Evolutionary conservation across 2,329 filamentous ascomycete genomes (phyloP).

Genomic region (Aspergillus pseudonomiae): DNA sequence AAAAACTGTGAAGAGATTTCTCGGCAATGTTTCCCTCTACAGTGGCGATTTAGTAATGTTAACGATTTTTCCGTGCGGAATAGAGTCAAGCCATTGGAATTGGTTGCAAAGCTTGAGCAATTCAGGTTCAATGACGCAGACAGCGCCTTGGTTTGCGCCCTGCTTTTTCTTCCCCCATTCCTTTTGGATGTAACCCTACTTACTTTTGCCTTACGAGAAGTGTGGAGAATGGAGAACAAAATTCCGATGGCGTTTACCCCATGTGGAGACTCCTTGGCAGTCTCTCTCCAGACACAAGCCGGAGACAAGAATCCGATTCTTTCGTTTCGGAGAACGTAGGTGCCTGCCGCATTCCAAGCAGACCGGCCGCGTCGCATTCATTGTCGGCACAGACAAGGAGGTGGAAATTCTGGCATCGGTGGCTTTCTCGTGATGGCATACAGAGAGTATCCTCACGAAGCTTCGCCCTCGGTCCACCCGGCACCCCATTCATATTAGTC

Average conservation of each 20-base stretch:
- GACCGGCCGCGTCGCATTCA: neutral
- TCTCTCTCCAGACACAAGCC: neutral
- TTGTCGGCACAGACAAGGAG: no score
- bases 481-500: slow-evolving; percentile 3
- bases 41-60: neutral
- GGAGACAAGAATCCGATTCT: no score
- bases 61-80: neutral
- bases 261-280: neutral
- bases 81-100: neutral
- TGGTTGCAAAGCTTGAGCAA: neutral
- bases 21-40: neutral
- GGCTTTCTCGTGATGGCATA: neutral
- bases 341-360: neutral
- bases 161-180: neutral
- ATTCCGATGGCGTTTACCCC: neutral
- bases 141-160: neutral
- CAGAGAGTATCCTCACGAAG: neutral
- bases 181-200: neutral
- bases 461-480: neutral
- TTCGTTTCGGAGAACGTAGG: neutral
- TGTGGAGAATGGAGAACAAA: neutral
- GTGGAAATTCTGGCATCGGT: neutral
- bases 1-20: neutral
- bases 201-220: neutral
- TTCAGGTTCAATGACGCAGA: neutral